phyloP scores from a whole-genome alignment of 1,284 basidiomycete genomes.

The Ceratobasidium sp. region DNA sequence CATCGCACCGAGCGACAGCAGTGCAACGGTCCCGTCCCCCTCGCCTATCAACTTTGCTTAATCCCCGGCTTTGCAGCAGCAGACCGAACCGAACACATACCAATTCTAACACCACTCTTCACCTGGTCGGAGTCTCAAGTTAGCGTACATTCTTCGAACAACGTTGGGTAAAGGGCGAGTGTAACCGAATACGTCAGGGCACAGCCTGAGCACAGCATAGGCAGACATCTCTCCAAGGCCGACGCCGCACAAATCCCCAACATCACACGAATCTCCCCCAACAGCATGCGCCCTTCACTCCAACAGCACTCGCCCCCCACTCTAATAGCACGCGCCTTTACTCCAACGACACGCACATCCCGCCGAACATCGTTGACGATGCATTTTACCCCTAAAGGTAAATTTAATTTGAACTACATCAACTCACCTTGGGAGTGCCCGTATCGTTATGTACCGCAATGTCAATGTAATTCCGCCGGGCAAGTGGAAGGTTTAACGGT shows the following conservation, averaged over 20 bases:
- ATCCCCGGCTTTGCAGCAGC: background rate
- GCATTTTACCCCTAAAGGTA: background rate
- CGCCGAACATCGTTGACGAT: too few species aligned
- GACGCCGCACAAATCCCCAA: too few species aligned
- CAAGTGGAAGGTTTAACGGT: constrained; percentile 71
- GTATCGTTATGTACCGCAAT: constrained; percentile 78
- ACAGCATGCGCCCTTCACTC: too few species aligned
- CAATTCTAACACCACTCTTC: constrained; percentile 86
- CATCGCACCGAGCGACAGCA: constrained; percentile 93
- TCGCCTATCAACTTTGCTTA: constrained; percentile 60
- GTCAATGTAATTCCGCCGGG: constrained; percentile 85
- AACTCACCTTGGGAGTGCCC: constrained; percentile 69
- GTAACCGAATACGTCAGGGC: too few species aligned
- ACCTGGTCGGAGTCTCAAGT: constrained; percentile 60
- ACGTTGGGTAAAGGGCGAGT: too few species aligned
- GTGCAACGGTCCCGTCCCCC: constrained; percentile 95
- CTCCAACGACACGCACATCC: too few species aligned
- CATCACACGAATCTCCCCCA: too few species aligned
- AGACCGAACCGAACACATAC: constrained; percentile 54
- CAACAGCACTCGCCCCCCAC: too few species aligned
- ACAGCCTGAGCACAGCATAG: background rate
- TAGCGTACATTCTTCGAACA: background rate
- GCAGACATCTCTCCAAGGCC: background rate
- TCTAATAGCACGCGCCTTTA: too few species aligned
- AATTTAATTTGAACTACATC: too few species aligned